Evolutionary conservation across 108 stramenopile species (phyloP).

Genomic region (Halocafeteria seosinensis): DNA sequence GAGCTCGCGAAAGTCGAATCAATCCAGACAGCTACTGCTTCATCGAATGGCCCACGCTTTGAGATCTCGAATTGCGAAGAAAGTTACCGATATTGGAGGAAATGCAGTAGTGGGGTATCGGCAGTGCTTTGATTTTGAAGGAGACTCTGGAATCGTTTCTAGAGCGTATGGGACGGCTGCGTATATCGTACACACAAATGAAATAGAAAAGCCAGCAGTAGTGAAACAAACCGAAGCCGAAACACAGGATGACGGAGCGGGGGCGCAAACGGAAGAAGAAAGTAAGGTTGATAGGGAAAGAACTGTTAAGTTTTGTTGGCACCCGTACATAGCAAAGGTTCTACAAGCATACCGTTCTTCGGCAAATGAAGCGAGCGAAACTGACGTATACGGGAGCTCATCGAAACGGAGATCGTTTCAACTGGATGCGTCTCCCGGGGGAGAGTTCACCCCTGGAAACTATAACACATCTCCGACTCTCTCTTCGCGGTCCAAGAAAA

Average conservation of each 20-base stretch:
- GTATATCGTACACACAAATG: constrained; percentile 35
- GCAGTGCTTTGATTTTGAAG: constrained; percentile 83
- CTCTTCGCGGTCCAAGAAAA: too few relatives aligned
- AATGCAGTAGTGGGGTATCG: constrained; percentile 75
- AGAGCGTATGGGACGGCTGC: constrained; percentile 84
- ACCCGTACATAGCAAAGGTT: too few relatives aligned
- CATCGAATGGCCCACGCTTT: constrained; percentile 67
- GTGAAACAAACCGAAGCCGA: not conserved
- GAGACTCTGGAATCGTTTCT: constrained; percentile 82
- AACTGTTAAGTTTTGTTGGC: not conserved
- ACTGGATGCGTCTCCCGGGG: too few relatives aligned
- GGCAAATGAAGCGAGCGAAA: too few relatives aligned
- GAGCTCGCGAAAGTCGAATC: constrained; percentile 58
- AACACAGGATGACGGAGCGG: not conserved
- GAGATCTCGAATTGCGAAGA: constrained; percentile 68
- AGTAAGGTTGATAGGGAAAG: not conserved
- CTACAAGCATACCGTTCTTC: too few relatives aligned
- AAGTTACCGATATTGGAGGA: constrained; percentile 49
- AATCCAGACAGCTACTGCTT: constrained; percentile 67
- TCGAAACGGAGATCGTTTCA: too few relatives aligned
- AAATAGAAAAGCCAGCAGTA: too few relatives aligned
- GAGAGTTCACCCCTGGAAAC: too few relatives aligned
- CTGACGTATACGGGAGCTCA: too few relatives aligned
- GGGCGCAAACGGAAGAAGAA: not conserved
- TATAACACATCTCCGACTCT: too few relatives aligned